Conservation (phyloP, 129 eudicot species). For the Ambrosia trifida region DNA sequence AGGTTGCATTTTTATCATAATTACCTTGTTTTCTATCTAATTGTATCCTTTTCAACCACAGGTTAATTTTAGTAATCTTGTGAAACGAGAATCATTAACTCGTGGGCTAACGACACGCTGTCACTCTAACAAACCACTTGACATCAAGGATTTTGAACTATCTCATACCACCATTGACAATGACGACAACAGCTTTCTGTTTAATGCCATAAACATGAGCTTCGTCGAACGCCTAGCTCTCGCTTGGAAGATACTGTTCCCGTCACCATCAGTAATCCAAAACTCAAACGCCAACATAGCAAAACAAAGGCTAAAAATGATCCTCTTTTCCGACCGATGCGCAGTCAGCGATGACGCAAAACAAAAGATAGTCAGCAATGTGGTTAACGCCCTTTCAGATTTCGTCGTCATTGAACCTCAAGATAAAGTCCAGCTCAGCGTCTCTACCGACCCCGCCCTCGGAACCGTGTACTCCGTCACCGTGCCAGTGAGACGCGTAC, state of each 20-base stretch:
- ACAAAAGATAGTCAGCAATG: conserved; percentile 64
- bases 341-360: conserved; percentile 93
- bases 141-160: conserved; percentile 39
- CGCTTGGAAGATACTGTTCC: conserved; percentile 87
- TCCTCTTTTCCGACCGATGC: conserved; percentile 76
- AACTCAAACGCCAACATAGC: conserved; percentile 78
- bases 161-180: conserved; percentile 43
- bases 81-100: conserved; percentile 24
- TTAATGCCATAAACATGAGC: conserved; percentile 64
- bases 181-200: conserved; percentile 61
- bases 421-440: conserved; percentile 80
- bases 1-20: conserved; percentile 5
- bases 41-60: conserved; percentile 21
- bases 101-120: conserved; percentile 37
- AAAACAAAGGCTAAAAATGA: conserved; percentile 84
- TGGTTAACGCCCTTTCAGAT: conserved; percentile 66
- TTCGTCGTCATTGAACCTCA: conserved; percentile 82
- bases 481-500: conserved; percentile 74
- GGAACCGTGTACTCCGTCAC: conserved; percentile 81
- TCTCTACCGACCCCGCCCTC: conserved; percentile 61
- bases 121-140: conserved; percentile 49
- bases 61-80: conserved; percentile 52
- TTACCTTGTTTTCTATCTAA: neutral
- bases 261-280: conserved; percentile 43
- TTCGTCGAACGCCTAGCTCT: conserved; percentile 71